Percentiles rank a stretch among this genome's conserved stretches.
Conservation (phyloP, 257 asterid genomes). For the Solanum clarkiae region DNA sequence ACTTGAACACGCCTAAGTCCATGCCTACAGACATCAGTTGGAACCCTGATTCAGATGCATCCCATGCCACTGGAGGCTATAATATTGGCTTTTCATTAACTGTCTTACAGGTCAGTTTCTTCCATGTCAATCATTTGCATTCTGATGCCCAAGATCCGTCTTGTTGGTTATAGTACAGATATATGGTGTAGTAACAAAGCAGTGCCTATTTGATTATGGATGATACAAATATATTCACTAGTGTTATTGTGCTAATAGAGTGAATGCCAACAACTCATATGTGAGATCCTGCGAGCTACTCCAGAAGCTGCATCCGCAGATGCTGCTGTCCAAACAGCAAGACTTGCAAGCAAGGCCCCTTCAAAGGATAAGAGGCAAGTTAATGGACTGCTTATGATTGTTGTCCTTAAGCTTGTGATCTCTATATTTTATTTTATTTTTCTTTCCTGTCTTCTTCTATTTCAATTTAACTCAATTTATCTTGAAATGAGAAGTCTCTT, state of each 20-base stretch:
- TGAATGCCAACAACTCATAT: constrained; percentile 97
- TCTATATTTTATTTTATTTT: neutral
- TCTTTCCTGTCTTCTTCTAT: neutral
- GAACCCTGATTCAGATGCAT: constrained; percentile 75
- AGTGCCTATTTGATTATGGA: neutral
- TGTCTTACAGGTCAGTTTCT: constrained; percentile 69
- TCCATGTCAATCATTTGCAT: constrained; percentile 7
- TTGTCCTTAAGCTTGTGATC: constrained; percentile 1
- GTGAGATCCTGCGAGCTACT: constrained; percentile 98
- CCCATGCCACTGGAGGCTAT: constrained; percentile 88
- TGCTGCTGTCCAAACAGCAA: constrained; percentile 95
- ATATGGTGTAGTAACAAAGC: neutral
- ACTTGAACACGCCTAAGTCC: constrained; percentile 82
- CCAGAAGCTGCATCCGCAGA: constrained; percentile 99
- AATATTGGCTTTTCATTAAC: constrained; percentile 80
- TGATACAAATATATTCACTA: neutral
- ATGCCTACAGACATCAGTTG: constrained; percentile 62
- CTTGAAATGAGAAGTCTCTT: neutral
- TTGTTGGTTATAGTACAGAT: neutral
- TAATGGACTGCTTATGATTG: constrained; percentile 6
- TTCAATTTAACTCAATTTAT: neutral
- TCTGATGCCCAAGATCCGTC: neutral
- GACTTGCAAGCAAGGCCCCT: constrained; percentile 82
- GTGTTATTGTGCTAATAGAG: constrained; percentile 40
- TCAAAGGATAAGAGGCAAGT: constrained; percentile 90